A percentile compares a stretch with the other conserved stretches of the same genome.
Evolutionary conservation across 345 rosid species (phyloP).

Genomic region (Eucalyptus cloeziana): DNA sequence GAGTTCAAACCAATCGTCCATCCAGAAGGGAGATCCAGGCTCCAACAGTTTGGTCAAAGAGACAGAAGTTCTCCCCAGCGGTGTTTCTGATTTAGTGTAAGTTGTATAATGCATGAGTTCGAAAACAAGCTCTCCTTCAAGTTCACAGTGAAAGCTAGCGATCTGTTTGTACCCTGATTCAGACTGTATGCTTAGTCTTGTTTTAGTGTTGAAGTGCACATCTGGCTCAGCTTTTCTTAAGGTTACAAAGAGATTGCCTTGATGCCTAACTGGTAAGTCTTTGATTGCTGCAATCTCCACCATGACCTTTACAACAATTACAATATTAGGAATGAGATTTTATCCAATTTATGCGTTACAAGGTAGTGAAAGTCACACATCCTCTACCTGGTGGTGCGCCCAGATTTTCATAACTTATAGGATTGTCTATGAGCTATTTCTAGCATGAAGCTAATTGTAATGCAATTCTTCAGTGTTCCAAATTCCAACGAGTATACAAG

Average conservation of each 20-base stretch:
- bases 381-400: background rate
- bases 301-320: conserved; percentile 22
- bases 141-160: conserved; percentile 6
- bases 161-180: background rate
- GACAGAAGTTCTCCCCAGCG: conserved; percentile 4
- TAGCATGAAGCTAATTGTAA: background rate
- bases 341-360: background rate
- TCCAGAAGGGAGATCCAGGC: background rate
- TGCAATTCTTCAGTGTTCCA: background rate
- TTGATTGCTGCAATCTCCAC: conserved; percentile 56
- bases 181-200: conserved; percentile 3
- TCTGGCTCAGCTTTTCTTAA: conserved; percentile 56
- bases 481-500: background rate
- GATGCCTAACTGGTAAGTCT: conserved; percentile 43
- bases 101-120: background rate
- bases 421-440: background rate
- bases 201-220: conserved; percentile 21
- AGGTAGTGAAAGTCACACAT: background rate
- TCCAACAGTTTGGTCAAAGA: conserved; percentile 3
- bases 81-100: background rate
- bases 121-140: conserved; percentile 9
- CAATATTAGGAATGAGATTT: background rate
- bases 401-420: background rate
- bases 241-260: conserved; percentile 43
- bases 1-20: conserved; percentile 14